Evolutionary conservation across 305 asterid species (phyloP), one percentile per base, ranked within the genome.

Genomic region (Withania somnifera): DNA sequence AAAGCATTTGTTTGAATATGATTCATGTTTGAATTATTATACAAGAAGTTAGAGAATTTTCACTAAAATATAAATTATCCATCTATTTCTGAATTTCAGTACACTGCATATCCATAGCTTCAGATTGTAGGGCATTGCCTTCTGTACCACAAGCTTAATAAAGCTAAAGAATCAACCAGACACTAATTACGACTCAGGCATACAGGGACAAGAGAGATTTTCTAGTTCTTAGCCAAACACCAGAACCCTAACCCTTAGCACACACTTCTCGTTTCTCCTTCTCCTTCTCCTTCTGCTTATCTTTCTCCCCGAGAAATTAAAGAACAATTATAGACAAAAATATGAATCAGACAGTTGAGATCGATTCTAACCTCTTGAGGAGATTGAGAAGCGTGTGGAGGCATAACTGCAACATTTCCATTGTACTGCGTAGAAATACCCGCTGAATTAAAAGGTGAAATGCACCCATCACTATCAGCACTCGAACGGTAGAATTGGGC

Each of bases 401-500:
- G 85, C 85, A 89, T 83, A 83, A 91, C 77, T n/a, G 93, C 83
- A 38, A 90, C 89, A 89, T 88, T 90, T 79, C 97, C 97, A 61
- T 84, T 91, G 85, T 84, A 88, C 90, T 95, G 94, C 87, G 85
- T 90, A 69, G 91, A 89, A 83, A 88, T 87, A 86, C 90, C 97
- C 84, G 90, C 88, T 67, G 94, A 76, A 81, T 86, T 92, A 81
- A 91, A 90, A 56, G 98, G 97, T 45, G 97, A 95, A 83, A 90
- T 88, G 66, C 92, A 97, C n/a, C 97, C 97, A 86, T 95, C 97
- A 84, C 78, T 84, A 75, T 95, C 98, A 86, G 89, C 83, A 80
- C 90, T 88, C 19, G 97, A 78, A 82, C 92, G 94, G 88, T 91
- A 91, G 83, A 89, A 84, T 82, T 94, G 99, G 28, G 97, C 91